Base-by-base conservation (phyloP, 129 eudicot species). In the Glebionis coronaria region DNA sequence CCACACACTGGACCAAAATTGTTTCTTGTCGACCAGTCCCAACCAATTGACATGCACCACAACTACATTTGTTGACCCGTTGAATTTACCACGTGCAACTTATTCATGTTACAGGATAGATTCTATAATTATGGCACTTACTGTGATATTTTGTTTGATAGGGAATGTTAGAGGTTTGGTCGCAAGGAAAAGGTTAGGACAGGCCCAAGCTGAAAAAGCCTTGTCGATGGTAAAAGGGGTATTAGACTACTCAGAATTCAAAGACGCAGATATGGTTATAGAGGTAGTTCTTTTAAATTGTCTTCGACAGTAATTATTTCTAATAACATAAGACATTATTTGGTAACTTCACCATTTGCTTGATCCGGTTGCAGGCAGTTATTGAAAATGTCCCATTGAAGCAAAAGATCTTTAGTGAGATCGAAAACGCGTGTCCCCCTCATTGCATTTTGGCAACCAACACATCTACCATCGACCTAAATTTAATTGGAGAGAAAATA, bases 401-500 rank as follows among this genome's bases (percentile, higher is more conserved):
- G 80, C 99, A 93, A 83, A 84, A 79, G 45, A 88, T 93, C 58
- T 93, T 93, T 76, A 73, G 78, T 72, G 99, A 93, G 58, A 77
- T 93, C 6, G 99, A 93, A 85, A 86, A 77, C 42, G 82, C 51
- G 25, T 88, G 95, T 56, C 90, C 99, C 53, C 85, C 91, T 31
- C 95, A 89, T 79, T 93, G 99, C 82, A 86, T 93, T 75, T 84
- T 93, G 84, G 99, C 99, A 76, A 78, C 97, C 73, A 93, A 93
- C 74, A 93, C 97, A 28, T 93, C 98, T 9, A 88, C 97, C 15
- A 89, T 93, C 66, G 95, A 88, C 77, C 92, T 88, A 81, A 82
- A 88, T 69, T 40, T 86, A 70, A 65, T 93, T 73, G 98, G 98
- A 73, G 83, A 86, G 73, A 86, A 84, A 74, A 81, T 82, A 12